phyloP scores from a whole-genome alignment of 495 filamentous ascomycete genomes.

The Penicillium salamii region DNA sequence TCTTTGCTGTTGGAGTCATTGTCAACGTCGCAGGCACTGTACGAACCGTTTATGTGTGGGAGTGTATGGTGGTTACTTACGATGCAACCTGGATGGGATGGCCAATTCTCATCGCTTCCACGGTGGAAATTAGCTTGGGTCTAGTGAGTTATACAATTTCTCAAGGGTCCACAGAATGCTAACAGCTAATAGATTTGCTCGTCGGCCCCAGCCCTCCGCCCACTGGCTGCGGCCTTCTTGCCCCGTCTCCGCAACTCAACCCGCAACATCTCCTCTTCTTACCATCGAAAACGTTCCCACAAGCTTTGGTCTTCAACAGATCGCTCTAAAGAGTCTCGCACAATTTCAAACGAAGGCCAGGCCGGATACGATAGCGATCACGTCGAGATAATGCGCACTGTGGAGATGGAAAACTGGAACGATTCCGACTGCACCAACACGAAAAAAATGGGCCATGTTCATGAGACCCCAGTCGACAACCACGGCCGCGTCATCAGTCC shows the following conservation, averaged over 20 bases:
- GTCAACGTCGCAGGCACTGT: constrained; percentile 56
- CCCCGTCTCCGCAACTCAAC: constrained; percentile 37
- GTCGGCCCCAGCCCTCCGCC: constrained; percentile 53
- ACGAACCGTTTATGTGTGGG: constrained; percentile 53
- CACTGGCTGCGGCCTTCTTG: constrained; percentile 45
- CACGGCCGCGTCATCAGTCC: constrained; percentile 16
- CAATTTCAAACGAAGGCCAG: not conserved
- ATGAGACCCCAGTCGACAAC: constrained; percentile 12
- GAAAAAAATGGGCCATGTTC: constrained; percentile 8
- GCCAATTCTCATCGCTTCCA: constrained; percentile 49
- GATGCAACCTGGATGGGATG: constrained; percentile 56
- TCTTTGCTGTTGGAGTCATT: constrained; percentile 57
- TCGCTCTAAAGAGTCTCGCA: constrained; percentile 18
- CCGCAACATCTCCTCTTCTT: constrained; percentile 19
- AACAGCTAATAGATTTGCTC: constrained; percentile 46
- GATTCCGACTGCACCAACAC: constrained; percentile 20
- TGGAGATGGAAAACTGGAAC: constrained; percentile 36
- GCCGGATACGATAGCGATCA: constrained; percentile 19
- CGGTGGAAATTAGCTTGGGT: constrained; percentile 58
- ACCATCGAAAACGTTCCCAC: constrained; percentile 17
- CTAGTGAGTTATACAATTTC: constrained; percentile 40
- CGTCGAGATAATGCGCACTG: constrained; percentile 27
- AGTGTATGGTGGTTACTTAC: constrained; percentile 45
- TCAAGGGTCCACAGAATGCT: not conserved
- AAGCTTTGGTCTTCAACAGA: constrained; percentile 26